A percentile compares a stretch with the other conserved stretches of the same genome.
phyloP scores from a whole-genome alignment of 768 basidiomycete species.

The Russula brevipes region DNA sequence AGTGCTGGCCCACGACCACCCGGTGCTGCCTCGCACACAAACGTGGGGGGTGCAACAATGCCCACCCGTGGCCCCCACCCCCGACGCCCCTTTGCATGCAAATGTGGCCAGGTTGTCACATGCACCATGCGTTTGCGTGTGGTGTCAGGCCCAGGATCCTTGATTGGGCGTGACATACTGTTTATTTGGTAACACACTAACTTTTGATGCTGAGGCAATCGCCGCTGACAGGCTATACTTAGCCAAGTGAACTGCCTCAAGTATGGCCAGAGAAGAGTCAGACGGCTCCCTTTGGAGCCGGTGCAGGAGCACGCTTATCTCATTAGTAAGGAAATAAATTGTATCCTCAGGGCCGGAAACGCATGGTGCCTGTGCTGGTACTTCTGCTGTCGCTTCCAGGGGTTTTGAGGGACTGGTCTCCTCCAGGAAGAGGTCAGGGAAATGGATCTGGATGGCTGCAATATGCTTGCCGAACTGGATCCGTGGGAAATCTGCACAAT shows the following conservation, averaged over 20 bases:
- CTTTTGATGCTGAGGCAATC: background rate
- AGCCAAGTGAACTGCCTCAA: background rate
- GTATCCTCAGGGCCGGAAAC: background rate
- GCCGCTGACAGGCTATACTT: background rate
- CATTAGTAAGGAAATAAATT: accelerated
- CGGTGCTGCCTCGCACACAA: too few relatives aligned
- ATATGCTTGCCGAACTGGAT: conserved; percentile 3
- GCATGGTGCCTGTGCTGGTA: too few relatives aligned
- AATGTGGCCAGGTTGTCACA: too few relatives aligned
- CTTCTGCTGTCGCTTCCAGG: too few relatives aligned
- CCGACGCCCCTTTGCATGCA: too few relatives aligned
- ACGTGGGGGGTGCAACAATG: too few relatives aligned
- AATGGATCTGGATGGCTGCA: background rate
- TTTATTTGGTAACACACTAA: background rate
- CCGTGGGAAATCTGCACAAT: background rate
- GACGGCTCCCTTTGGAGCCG: too few relatives aligned
- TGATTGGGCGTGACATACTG: background rate
- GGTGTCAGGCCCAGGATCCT: too few relatives aligned
- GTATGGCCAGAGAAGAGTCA: background rate
- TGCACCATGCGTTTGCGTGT: too few relatives aligned
- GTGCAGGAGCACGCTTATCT: background rate
- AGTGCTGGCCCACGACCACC: too few relatives aligned
- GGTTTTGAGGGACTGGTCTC: too few relatives aligned
- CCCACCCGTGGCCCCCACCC: too few relatives aligned
- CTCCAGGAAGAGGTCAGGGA: background rate